phyloP scores from a whole-genome alignment of 805 yeast species.

The Candida peoriensis region DNA sequence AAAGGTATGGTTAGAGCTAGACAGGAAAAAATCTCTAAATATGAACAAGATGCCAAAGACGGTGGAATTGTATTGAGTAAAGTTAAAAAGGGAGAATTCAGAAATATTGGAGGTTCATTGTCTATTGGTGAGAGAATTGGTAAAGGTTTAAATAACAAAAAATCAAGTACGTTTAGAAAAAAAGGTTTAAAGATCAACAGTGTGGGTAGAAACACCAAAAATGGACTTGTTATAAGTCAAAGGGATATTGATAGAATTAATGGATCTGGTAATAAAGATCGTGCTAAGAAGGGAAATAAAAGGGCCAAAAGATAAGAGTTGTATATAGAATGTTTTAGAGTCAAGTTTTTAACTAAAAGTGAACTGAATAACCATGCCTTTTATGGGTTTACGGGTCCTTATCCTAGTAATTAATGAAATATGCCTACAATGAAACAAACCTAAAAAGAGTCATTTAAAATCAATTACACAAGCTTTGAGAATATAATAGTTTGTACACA shows the following conservation, averaged over 20 bases:
- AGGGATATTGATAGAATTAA: conserved; percentile 54
- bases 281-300: conserved; percentile 8
- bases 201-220: conserved; percentile 72
- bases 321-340: too few species aligned
- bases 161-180: conserved; percentile 46
- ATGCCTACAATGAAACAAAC: too few species aligned
- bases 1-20: conserved; percentile 73
- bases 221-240: conserved; percentile 70
- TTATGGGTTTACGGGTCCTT: too few species aligned
- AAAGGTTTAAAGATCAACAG: conserved; percentile 74
- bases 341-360: too few species aligned
- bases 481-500: too few species aligned
- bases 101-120: conserved; percentile 46
- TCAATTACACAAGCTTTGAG: too few species aligned
- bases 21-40: conserved; percentile 44
- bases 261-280: conserved; percentile 16
- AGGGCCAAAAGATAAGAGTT: too few species aligned
- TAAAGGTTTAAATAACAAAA: conserved; percentile 42
- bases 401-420: too few species aligned
- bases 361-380: too few species aligned
- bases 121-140: conserved; percentile 37
- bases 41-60: conserved; percentile 75
- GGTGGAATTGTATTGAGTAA: conserved; percentile 87
- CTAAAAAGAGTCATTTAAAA: too few species aligned
- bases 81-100: conserved; percentile 59